Base-by-base conservation (phyloP, 2,329 filamentous ascomycete genomes). In the Teratosphaeria pseudoeucalypti region DNA sequence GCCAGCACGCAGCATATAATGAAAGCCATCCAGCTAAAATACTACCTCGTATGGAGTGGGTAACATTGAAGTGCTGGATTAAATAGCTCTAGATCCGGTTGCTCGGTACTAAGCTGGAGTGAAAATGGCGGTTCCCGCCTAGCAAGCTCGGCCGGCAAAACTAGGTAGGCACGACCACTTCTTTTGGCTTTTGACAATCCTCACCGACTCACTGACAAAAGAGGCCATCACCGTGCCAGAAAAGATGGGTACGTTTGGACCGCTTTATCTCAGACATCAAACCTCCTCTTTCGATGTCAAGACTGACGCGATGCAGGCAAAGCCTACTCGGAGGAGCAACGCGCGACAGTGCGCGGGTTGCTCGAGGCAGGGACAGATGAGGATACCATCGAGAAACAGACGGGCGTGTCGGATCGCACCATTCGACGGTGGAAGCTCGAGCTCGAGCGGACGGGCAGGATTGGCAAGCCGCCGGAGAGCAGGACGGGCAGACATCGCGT, bases 381-480 rank as follows among this genome's bases (percentile, higher is more conserved):
- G 58, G 69, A 71, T 56, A 60, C 62, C 23, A 73, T 73, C 58
- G 71, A 73, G 66, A 69, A 70, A 55, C 70, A 72, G 60, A 73
- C 71, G 16, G 70, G 70, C 59, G 71, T 73, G 39, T 70, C 67
- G 54, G 71, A 73, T 60, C 67, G 71, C 60, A 66, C 66, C 14
- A 70, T 71, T 43, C 61, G 71, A 29, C 63, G 71, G 58, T 73
- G 71, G 71, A 73, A 73, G 63, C 64, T 72, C 53, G 71, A 73
- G 63, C 66, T 73, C 37, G 71, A 73, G 63, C 64, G 70, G 34
- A 72, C 70, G n/a, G 71, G 71, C 53, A 64, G 71, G 58, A 73
- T 73, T 55, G 71, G 71, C 39, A 73, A 73, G 64, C 71, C 71
- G 34, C 71, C 71, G 19, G 71, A 73, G 64, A 68, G 67, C 57